Base-by-base conservation (phyloP, 805 yeast genomes). In the Phaffomyces opuntiae region DNA sequence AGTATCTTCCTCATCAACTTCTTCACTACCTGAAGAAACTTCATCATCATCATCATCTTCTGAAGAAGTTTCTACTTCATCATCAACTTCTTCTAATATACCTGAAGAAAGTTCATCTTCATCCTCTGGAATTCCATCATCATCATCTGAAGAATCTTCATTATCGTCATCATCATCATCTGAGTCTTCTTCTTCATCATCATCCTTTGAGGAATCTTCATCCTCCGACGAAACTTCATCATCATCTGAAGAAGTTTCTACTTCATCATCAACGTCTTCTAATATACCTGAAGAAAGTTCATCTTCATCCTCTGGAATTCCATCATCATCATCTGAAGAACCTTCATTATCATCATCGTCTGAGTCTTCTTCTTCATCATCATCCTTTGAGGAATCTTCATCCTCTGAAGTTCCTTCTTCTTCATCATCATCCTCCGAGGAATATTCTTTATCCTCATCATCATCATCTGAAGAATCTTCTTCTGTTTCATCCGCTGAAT, bases 191-290 rank as follows among this genome's bases (percentile, higher is more conserved):
- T 32, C 46, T n/a, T 31, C 46, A 9, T 16, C 24, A 17, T 27
- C 38, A 21, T 27, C 44, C 3, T 34, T 47, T 24, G 47, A 39
- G 21, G 27, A 26, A 26, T n/a, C 21, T n/a, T 35, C 42, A n/a
- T 35, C 33, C 13, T 31, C 33, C 7, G 33, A 31, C 3, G 33
- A 11, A 12, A 12, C 19, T 6, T 7, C 38, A 24, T 39, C 43
- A 4, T 39, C 38, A 13, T 31, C n/a, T 9, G 33, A 31, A 31
- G 33, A 12, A 31, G 3, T n/a, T n/a, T n/a, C n/a, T n/a, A n/a
- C 14, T 6, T 31, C 14, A 9, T 32, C 17, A 14, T 32, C 34
- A 4, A 9, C 7, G 4, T 5, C 34, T 3, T 14, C 13, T n/a
- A n/a, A n/a, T n/a, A n/a, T n/a, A n/a, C n/a, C n/a, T 1, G 16